Evolutionary conservation across 345 rosid species (phyloP).

Genomic region (Acer campestre): DNA sequence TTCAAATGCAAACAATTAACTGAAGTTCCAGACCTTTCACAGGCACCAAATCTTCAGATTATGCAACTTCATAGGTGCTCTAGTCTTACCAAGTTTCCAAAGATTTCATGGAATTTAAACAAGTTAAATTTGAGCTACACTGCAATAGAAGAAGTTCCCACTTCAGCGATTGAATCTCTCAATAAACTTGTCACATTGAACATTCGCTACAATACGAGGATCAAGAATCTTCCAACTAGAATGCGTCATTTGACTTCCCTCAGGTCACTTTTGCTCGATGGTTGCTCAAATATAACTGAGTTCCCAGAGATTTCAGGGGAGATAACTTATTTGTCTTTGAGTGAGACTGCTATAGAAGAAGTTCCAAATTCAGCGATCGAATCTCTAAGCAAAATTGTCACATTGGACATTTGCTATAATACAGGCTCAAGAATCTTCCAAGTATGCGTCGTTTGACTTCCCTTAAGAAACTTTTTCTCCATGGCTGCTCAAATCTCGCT

Average conservation of each 20-base stretch:
- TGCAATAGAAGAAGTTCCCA: constrained; percentile 4
- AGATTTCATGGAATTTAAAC: neutral
- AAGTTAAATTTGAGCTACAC: neutral
- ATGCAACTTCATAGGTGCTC: neutral
- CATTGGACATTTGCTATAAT: too few relatives aligned
- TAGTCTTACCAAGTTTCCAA: constrained; percentile 10
- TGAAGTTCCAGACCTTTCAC: neutral
- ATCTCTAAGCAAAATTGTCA: too few relatives aligned
- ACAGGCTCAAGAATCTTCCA: too few relatives aligned
- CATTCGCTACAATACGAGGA: neutral
- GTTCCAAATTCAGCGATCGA: too few relatives aligned
- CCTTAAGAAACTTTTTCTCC: too few relatives aligned
- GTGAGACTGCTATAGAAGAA: too few relatives aligned
- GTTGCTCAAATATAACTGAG: constrained; percentile 15
- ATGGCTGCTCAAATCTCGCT: too few relatives aligned
- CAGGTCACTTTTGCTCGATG: neutral
- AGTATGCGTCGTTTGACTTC: too few relatives aligned
- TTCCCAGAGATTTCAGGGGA: constrained; percentile 15
- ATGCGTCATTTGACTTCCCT: constrained; percentile 3
- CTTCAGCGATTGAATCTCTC: neutral
- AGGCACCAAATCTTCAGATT: neutral
- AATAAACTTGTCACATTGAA: neutral
- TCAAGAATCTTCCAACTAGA: constrained; percentile 11
- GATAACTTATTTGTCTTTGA: neutral
- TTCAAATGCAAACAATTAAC: too few relatives aligned